phyloP scores from a whole-genome alignment of 495 filamentous ascomycete genomes.

The Penicillium roqueforti region DNA sequence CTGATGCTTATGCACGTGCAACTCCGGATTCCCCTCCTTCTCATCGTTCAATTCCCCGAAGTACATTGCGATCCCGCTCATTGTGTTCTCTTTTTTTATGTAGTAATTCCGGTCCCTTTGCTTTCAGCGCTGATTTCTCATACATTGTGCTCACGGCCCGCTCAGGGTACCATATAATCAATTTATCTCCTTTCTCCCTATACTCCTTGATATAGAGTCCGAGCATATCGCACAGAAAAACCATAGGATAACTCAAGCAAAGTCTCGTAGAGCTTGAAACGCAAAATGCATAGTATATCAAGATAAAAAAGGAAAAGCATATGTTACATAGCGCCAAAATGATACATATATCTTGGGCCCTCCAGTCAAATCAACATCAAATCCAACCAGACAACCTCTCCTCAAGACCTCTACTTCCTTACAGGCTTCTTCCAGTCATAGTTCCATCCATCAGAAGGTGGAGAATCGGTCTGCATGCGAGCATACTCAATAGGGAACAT shows the following conservation, averaged over 20 bases:
- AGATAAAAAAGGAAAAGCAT: conserved; percentile 18
- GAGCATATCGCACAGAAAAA: not conserved
- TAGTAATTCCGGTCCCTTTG: conserved; percentile 17
- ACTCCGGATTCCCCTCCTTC: conserved; percentile 28
- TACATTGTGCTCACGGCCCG: conserved; percentile 5
- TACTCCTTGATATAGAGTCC: not conserved
- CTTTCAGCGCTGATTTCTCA: conserved; percentile 7
- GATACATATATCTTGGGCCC: conserved; percentile 15
- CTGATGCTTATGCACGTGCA: conserved; percentile 24
- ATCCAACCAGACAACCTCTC: not conserved
- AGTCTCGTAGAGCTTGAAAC: not conserved
- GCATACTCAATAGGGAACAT: conserved; percentile 85
- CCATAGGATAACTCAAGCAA: not conserved
- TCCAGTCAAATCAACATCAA: conserved; percentile 5
- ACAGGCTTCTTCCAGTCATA: conserved; percentile 51
- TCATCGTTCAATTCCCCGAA: conserved; percentile 22
- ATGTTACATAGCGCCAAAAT: conserved; percentile 30
- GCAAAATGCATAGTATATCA: conserved; percentile 2
- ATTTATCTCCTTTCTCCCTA: not conserved
- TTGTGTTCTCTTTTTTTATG: conserved; percentile 18
- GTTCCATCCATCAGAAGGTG: conserved; percentile 71
- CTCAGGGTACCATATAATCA: conserved; percentile 8
- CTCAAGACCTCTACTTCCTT: conserved; percentile 17
- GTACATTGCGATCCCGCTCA: conserved; percentile 23
- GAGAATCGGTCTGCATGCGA: conserved; percentile 73